These are phyloP conservation scores for Clonostachys solani DNA, from an alignment of 2,329 filamentous ascomycete genomes.

Conservation along the genomic window DNA sequence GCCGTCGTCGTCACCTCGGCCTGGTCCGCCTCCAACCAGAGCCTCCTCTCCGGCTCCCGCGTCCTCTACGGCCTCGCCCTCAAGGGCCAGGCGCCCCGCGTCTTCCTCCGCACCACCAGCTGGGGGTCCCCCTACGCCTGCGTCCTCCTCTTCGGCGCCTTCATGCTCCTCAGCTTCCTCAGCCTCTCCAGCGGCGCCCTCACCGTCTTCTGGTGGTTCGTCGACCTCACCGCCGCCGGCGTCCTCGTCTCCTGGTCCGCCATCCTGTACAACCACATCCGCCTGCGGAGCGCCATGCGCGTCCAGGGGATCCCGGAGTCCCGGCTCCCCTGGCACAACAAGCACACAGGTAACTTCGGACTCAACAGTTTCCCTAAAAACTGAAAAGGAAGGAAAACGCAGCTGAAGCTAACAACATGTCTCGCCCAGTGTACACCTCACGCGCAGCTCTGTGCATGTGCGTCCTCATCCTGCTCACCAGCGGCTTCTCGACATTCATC, in stretches of 20 bases:
- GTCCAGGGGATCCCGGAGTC: constrained; percentile 45
- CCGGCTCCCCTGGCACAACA: constrained; percentile 58
- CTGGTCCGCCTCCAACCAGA: constrained; percentile 66
- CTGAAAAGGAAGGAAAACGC: not conserved
- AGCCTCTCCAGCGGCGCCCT: constrained; percentile 51
- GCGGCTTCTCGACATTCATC: constrained; percentile 62
- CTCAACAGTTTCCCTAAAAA: not conserved
- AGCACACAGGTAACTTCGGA: constrained; percentile 49
- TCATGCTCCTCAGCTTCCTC: constrained; percentile 56
- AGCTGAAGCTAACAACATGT: constrained; percentile 1
- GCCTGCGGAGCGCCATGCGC: constrained; percentile 48
- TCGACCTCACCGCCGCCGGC: constrained; percentile 56
- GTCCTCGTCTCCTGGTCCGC: constrained; percentile 60
- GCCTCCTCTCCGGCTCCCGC: constrained; percentile 54
- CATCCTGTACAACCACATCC: constrained; percentile 56
- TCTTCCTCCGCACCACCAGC: constrained; percentile 56
- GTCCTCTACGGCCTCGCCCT: constrained; percentile 56
- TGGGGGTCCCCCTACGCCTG: constrained; percentile 60
- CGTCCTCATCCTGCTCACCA: constrained; percentile 63
- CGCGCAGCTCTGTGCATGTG: constrained; percentile 55
- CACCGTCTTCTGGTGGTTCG: constrained; percentile 63
- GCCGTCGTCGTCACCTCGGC: constrained; percentile 71
- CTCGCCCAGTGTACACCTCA: constrained; percentile 49
- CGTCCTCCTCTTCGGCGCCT: constrained; percentile 45
- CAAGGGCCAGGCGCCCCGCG: constrained; percentile 51